Base-by-base conservation (phyloP, 805 yeast species). In the Ogataea chonburiensis region DNA sequence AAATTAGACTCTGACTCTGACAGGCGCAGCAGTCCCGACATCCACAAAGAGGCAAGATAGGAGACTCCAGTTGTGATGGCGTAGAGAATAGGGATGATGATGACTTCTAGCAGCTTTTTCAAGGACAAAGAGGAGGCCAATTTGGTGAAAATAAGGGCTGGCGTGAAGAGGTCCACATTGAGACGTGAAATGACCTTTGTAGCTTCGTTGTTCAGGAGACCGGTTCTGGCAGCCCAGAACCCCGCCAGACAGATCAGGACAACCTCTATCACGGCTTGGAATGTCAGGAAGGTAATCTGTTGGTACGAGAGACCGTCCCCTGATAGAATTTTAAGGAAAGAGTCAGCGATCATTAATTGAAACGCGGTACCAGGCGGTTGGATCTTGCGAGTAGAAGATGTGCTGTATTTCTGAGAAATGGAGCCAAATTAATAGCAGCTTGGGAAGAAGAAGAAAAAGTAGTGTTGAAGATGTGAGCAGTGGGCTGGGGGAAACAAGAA, bases 161-260 rank as follows among this genome's bases (percentile, higher is more conserved):
- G 98, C 14, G 98, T 93, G 68, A 93, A 91, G 34, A 91, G 66
- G 62, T 86, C 91, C 23, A 93, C 97, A 55, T 91, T 91, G 35
- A 91, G 69, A 39, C 72, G 66, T 4, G 93, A 80, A 14, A 91
- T 71, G 27, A 75, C 71, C 56, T 85, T 86, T 51, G 88, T 95
- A n/a, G 83, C 86, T 26, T 70, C 64, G 38, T 83, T 74, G 36
- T 75, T 76, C 28, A 93, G 70, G 25, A 86, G 61, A 2, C 91
- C 88, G 8, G 76, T 56, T 45, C 75, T 73, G 7, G 96, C 93
- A 22, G 94, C 86, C 64, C 85, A 67, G 56, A 80, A 89, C 10
- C 98, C 98, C 11, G 91, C 79, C 23, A 84, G 58, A 49, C 96
- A 83, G 22, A 93, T 83, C 31, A 88, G 66, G 31, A 91, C 89